These are phyloP conservation scores for Phialocephala subalpina DNA, from an alignment of 2,329 filamentous ascomycete species.

Conservation along the genomic window DNA sequence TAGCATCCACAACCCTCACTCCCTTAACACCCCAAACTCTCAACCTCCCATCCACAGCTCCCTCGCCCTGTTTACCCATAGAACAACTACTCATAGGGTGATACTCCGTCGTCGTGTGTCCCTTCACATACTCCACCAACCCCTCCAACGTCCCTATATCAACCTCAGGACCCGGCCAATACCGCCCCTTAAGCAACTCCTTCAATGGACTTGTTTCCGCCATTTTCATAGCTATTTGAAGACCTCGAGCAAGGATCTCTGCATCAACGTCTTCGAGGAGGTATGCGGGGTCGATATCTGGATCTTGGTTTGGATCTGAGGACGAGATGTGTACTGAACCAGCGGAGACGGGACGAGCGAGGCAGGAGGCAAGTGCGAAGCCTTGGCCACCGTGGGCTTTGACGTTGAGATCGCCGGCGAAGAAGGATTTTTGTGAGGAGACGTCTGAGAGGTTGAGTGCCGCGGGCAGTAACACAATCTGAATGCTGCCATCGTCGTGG, in stretches of 20 bases:
- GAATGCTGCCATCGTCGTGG: conserved; percentile 8
- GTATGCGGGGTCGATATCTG: conserved; percentile 52
- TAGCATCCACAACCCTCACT: conserved; percentile 79
- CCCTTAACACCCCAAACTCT: conserved; percentile 75
- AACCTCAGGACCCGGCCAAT: conserved; percentile 13
- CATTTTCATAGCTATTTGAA: conserved; percentile 23
- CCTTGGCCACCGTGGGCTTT: conserved; percentile 12
- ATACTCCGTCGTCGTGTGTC: conserved; percentile 53
- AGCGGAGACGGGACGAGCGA: conserved; percentile 48
- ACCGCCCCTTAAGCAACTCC: conserved; percentile 24
- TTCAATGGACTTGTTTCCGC: conserved; percentile 24
- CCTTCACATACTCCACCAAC: conserved; percentile 19
- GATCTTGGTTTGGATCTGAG: conserved; percentile 45
- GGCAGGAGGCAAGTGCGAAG: not conserved
- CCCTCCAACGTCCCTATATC: conserved; percentile 17
- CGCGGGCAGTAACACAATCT: conserved; percentile 13
- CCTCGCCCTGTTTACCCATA: conserved; percentile 76
- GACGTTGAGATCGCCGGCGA: conserved; percentile 4
- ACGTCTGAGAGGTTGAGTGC: not conserved
- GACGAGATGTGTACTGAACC: conserved; percentile 52
- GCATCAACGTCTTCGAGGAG: conserved; percentile 53
- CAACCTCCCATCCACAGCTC: conserved; percentile 81
- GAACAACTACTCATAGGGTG: conserved; percentile 86
- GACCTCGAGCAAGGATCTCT: conserved; percentile 36
- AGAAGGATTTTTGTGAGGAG: not conserved